Conservation (phyloP, 2,329 filamentous ascomycete species). For the Elsinoe perseae region DNA sequence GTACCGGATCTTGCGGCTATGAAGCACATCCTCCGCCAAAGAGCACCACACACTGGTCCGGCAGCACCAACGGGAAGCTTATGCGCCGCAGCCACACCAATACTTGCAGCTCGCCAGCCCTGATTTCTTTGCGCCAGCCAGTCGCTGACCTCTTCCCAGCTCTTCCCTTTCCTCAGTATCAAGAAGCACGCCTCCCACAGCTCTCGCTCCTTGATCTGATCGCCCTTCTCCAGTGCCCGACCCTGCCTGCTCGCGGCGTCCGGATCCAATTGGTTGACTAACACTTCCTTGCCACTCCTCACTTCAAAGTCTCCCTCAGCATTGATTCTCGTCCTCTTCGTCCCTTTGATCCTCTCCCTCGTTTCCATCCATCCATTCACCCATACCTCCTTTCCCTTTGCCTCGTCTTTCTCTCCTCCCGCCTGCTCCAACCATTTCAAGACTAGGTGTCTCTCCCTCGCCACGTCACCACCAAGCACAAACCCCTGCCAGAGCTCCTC, state of each 20-base stretch:
- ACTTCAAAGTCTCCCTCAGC: slow-evolving; percentile 48
- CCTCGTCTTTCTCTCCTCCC: slow-evolving; percentile 58
- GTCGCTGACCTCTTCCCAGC: slow-evolving; percentile 63
- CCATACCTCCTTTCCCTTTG: slow-evolving; percentile 64
- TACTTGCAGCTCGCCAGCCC: slow-evolving; percentile 76
- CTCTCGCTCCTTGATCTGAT: slow-evolving; percentile 80
- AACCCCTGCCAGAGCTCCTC: slow-evolving; percentile 65
- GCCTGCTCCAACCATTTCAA: slow-evolving; percentile 80
- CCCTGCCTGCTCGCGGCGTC: slow-evolving; percentile 78
- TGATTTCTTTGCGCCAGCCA: slow-evolving; percentile 85
- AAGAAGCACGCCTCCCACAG: slow-evolving; percentile 95
- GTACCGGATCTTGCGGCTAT: slow-evolving; percentile 59
- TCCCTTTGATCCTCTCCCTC: slow-evolving; percentile 77
- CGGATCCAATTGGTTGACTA: slow-evolving; percentile 85
- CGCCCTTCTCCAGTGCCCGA: slow-evolving; percentile 67
- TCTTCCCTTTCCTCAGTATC: slow-evolving; percentile 77
- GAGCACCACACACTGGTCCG: slow-evolving; percentile 36
- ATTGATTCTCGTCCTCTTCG: slow-evolving; percentile 65
- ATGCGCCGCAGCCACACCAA: slow-evolving; percentile 58
- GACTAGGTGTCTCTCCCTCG: slow-evolving; percentile 69
- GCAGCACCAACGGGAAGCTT: slow-evolving; percentile 32
- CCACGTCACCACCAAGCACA: slow-evolving; percentile 61
- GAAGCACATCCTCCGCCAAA: slow-evolving; percentile 75
- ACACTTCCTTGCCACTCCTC: slow-evolving; percentile 49
- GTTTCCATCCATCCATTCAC: slow-evolving; percentile 90